These are phyloP conservation scores for Athelia sp. DNA, from an alignment of 1,284 basidiomycete species.

Conservation along the genomic window DNA sequence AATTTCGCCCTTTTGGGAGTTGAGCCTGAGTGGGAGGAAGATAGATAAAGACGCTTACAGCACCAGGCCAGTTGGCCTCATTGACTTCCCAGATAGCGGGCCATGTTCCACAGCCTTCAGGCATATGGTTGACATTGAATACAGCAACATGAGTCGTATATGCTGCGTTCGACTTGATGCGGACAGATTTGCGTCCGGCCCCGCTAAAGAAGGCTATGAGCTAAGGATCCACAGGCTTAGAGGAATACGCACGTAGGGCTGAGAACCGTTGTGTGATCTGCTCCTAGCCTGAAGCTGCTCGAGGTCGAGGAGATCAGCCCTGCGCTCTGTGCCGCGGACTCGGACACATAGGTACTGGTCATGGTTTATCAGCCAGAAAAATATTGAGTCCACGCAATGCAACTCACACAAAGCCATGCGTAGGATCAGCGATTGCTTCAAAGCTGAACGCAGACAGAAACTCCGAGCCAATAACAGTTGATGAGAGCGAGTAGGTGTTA, in stretches of 20 bases:
- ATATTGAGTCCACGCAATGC: background rate
- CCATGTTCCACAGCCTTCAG: background rate
- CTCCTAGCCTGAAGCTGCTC: constrained; percentile 27
- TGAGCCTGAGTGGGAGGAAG: background rate
- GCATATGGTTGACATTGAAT: background rate
- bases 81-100: constrained; percentile 35
- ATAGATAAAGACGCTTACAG: background rate
- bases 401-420: constrained; percentile 41
- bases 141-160: constrained; percentile 27
- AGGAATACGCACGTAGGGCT: constrained; percentile 8
- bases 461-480: constrained; percentile 33
- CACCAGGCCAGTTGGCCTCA: constrained; percentile 26
- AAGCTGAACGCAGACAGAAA: constrained; percentile 42
- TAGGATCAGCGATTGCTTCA: constrained; percentile 41
- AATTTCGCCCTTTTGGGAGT: constrained; percentile 11
- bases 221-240: background rate
- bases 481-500: constrained; percentile 29
- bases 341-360: constrained; percentile 29
- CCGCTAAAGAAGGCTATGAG: constrained; percentile 10
- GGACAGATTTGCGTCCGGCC: constrained; percentile 31
- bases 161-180: constrained; percentile 22
- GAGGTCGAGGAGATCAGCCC: constrained; percentile 25
- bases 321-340: constrained; percentile 20
- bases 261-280: constrained; percentile 26
- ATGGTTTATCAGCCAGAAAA: constrained; percentile 1